Conservation (phyloP, 164 flowering plant species). For the Vitis cinerea region DNA sequence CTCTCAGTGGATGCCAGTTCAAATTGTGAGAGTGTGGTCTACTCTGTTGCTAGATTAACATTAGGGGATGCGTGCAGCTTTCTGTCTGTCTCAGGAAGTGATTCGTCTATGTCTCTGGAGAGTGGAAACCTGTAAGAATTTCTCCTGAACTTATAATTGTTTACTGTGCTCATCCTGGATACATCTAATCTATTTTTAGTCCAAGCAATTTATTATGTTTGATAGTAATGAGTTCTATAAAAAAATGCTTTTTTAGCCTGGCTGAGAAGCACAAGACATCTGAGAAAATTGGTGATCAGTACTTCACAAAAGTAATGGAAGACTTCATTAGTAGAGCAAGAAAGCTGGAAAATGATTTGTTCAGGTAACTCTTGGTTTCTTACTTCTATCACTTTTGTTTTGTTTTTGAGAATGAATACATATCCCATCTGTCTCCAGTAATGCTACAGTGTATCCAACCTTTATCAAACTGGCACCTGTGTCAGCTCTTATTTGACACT, state of each 20-base stretch:
- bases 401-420: neutral
- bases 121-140: slow-evolving; percentile 35
- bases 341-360: slow-evolving; percentile 60
- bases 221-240: neutral
- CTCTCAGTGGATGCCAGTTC: slow-evolving; percentile 41
- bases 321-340: slow-evolving; percentile 45
- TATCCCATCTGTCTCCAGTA: too few relatives aligned
- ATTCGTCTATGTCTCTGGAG: slow-evolving; percentile 8
- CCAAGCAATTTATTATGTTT: neutral
- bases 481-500: too few relatives aligned
- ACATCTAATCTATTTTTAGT: neutral
- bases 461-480: too few relatives aligned
- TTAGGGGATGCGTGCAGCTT: slow-evolving; percentile 56
- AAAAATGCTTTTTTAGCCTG: slow-evolving; percentile 27
- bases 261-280: slow-evolving; percentile 38
- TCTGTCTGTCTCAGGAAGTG: slow-evolving; percentile 21
- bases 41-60: slow-evolving; percentile 34
- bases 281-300: slow-evolving; percentile 34
- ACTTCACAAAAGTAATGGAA: slow-evolving; percentile 50
- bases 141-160: slow-evolving; percentile 1
- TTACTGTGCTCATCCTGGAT: slow-evolving; percentile 1
- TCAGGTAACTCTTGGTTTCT: slow-evolving; percentile 37
- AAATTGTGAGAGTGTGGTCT: slow-evolving; percentile 37
- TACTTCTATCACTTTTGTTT: neutral
- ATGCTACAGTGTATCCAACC: too few relatives aligned